These are phyloP conservation scores for Helotiales sp. DNA, from an alignment of 2,329 filamentous ascomycete species.

Conservation along the genomic window DNA sequence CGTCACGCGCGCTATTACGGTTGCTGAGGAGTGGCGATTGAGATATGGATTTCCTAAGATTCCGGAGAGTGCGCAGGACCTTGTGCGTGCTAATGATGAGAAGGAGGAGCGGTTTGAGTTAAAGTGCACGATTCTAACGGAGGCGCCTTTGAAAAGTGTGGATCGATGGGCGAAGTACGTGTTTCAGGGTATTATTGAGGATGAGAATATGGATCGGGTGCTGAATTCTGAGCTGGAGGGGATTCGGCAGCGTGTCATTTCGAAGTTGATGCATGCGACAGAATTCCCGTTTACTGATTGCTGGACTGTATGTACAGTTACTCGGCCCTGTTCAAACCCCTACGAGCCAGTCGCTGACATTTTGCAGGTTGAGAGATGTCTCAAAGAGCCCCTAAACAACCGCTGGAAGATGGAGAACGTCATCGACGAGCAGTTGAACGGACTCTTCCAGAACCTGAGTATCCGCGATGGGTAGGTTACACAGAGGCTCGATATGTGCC, in stretches of 20 bases:
- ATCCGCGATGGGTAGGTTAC: neutral
- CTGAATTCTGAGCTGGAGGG: neutral
- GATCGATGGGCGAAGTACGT: constrained; percentile 16
- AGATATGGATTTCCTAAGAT: constrained; percentile 8
- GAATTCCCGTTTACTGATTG: neutral
- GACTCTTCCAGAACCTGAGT: neutral
- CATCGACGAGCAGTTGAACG: constrained; percentile 1
- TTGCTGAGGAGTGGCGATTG: constrained; percentile 19
- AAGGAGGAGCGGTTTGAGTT: neutral
- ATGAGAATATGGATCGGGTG: neutral
- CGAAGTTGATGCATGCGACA: constrained; percentile 8
- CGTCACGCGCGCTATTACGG: constrained; percentile 5
- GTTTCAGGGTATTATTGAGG: neutral
- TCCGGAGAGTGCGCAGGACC: constrained; percentile 6
- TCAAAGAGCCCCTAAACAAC: neutral
- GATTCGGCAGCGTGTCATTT: neutral
- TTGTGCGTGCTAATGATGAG: neutral
- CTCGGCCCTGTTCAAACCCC: neutral
- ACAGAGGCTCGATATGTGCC: neutral
- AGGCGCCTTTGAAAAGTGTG: neutral
- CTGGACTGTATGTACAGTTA: constrained; percentile 7
- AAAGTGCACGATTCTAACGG: neutral
- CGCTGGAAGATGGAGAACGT: neutral
- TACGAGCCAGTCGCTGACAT: constrained; percentile 1
- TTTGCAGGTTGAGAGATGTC: neutral